Base-by-base conservation (phyloP, 2,329 filamentous ascomycete genomes). In the Hypoxylon sp. region DNA sequence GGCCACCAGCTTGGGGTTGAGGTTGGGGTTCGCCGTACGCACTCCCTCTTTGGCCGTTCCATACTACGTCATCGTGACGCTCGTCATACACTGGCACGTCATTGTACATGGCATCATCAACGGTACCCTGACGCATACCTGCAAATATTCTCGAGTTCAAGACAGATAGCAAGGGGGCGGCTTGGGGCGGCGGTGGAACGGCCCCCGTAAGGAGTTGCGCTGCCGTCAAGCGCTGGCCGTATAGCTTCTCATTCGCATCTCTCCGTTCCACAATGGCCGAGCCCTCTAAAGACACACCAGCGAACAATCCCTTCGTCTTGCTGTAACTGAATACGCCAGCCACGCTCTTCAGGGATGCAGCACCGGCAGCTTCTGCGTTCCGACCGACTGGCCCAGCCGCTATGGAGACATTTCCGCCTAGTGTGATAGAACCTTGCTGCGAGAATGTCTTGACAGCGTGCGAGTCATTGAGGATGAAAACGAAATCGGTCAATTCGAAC, bases 301-400 rank as follows among this genome's bases (percentile, higher is more conserved):
- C 96, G 75, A 99, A 99, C 33, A 99, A 84, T 19, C 96, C 96
- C 84, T 98, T 98, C 11, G 96, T 99, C 83, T 98, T 98, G 79
- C 92, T 96, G 85, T 99, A 99, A 76, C 93, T 93, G 84, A 99
- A 99, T 54, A 99, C 91, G 59, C 93, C 96, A 0, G 94, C 92
- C 8, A 98, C 92, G 70, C 94, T 91, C 84, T 90, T 95, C 71
- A 97, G 86, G 74, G 93, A 97, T 6, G 96, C 96, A 13, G 94
- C 95, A 71, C 96, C 96, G 37, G 96, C 95, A 11, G 96, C 96
- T 81, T 99, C 96, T 50, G 95, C 96, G 81, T 98, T 98, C 75
- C 96, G 89, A 60, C 96, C 96, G 26, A 99, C 88, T 0, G 96
- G 96, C 1, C 96, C 96, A 5, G 96, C 96, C 17, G 96, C 96